phyloP scores from a whole-genome alignment of 495 filamentous ascomycete species.

The Penicillium subrubescens region DNA sequence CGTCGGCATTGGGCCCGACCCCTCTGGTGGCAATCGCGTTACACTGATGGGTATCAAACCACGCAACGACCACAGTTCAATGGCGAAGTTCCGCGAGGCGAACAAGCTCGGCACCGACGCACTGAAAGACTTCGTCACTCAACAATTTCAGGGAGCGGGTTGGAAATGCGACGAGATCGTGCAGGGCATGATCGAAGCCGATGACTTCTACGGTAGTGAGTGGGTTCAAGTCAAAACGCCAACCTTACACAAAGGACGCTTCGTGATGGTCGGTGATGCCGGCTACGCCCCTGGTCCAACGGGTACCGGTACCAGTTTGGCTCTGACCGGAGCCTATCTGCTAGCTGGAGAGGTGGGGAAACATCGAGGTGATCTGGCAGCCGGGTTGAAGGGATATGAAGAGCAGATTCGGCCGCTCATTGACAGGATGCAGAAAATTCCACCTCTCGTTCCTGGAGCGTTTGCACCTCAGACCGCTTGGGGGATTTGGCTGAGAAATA shows the following conservation, averaged over 20 bases:
- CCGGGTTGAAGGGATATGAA: conserved; percentile 44
- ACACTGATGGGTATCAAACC: conserved; percentile 34
- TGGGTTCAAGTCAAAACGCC: conserved; percentile 49
- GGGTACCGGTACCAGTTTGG: conserved; percentile 47
- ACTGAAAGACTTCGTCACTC: conserved; percentile 41
- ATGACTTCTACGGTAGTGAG: conserved; percentile 52
- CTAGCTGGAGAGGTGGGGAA: conserved; percentile 49
- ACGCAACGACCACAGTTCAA: conserved; percentile 24
- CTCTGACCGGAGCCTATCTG: conserved; percentile 50
- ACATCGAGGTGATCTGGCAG: conserved; percentile 29
- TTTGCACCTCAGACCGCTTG: conserved; percentile 44
- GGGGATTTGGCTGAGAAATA: conserved; percentile 30
- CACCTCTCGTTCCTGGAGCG: conserved; percentile 18
- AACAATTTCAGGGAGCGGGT: conserved; percentile 39
- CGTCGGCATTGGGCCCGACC: conserved; percentile 37
- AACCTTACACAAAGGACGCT: conserved; percentile 34
- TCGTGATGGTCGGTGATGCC: conserved; percentile 45
- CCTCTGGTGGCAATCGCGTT: conserved; percentile 32
- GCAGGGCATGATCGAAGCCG: conserved; percentile 37
- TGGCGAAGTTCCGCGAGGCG: conserved; percentile 39
- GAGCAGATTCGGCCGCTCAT: conserved; percentile 45
- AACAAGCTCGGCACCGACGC: conserved; percentile 39
- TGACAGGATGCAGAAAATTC: conserved; percentile 37
- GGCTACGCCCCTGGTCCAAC: conserved; percentile 41
- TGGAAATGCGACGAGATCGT: conserved; percentile 46